These are phyloP conservation scores for Scedosporium aurantiacum DNA, from an alignment of 2,329 filamentous ascomycete species.

Conservation along the genomic window DNA sequence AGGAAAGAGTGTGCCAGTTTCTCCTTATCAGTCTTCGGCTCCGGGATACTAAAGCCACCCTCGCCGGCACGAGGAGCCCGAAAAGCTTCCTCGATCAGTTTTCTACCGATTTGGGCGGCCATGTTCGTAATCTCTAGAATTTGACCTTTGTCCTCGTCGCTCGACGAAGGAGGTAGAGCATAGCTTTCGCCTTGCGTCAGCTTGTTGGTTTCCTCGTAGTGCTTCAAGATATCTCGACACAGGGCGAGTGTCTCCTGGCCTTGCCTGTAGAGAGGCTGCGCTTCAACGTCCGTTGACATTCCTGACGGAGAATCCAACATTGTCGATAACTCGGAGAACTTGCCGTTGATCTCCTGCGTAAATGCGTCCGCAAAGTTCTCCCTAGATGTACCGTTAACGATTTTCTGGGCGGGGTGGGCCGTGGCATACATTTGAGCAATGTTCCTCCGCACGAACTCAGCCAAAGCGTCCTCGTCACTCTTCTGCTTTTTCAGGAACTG, in stretches of 20 bases:
- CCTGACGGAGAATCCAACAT: background rate
- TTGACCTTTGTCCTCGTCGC: slow-evolving; percentile 8
- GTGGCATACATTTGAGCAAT: slow-evolving; percentile 2
- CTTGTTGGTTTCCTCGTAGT: slow-evolving; percentile 7
- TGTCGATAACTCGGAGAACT: background rate
- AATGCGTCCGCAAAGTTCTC: background rate
- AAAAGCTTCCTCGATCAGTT: slow-evolving; percentile 8
- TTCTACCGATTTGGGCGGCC: slow-evolving; percentile 7
- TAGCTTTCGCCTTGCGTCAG: slow-evolving; percentile 1
- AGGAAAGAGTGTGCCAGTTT: slow-evolving; percentile 8
- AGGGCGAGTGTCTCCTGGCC: background rate
- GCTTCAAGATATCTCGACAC: slow-evolving; percentile 1
- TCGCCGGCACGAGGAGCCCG: background rate
- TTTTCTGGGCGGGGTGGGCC: too few relatives aligned
- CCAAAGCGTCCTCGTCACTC: background rate
- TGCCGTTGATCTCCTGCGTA: background rate
- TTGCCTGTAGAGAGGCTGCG: slow-evolving; percentile 1
- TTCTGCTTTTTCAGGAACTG: slow-evolving; percentile 2
- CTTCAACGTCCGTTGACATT: background rate
- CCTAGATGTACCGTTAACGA: background rate
- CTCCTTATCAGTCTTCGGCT: background rate
- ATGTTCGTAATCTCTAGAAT: slow-evolving; percentile 9
- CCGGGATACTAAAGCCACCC: background rate
- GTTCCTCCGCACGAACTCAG: background rate
- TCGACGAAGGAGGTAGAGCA: background rate